Conservation (phyloP, 164 flowering plant species). For the Platanus orientalis region DNA sequence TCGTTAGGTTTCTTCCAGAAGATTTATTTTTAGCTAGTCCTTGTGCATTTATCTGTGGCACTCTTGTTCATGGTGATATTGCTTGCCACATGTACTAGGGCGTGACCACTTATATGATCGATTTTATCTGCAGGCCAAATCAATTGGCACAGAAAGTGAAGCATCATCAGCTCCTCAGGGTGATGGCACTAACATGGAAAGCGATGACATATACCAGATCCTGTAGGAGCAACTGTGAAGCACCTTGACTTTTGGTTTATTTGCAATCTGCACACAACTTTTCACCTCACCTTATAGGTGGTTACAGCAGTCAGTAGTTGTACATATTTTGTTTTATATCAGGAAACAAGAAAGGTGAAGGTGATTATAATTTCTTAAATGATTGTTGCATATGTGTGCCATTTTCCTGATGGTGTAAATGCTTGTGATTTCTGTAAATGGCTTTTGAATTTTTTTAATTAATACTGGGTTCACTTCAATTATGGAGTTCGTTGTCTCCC, state of each 20-base stretch:
- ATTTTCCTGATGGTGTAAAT: no score
- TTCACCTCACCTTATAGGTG: not conserved
- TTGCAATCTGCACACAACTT: not conserved
- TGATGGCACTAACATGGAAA: slow-evolving; percentile 25
- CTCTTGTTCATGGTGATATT: not conserved
- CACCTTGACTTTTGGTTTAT: not conserved
- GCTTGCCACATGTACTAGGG: no score
- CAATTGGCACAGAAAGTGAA: slow-evolving; percentile 18
- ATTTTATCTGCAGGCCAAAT: slow-evolving; percentile 45
- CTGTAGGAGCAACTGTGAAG: slow-evolving; percentile 13
- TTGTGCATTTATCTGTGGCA: not conserved
- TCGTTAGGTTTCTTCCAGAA: not conserved
- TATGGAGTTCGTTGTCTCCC: not conserved
- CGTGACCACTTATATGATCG: not conserved
- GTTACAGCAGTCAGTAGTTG: not conserved
- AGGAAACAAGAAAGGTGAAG: not conserved
- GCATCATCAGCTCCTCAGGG: slow-evolving; percentile 16
- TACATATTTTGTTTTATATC: not conserved
- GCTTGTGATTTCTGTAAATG: not conserved
- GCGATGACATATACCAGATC: slow-evolving; percentile 22
- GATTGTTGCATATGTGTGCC: no score
- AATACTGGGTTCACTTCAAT: not conserved
- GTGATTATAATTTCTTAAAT: no score
- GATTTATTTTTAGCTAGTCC: not conserved
- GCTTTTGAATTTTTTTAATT: not conserved